These are phyloP conservation scores for Immersiporthe knoxdaviesiana DNA, from an alignment of 2,329 filamentous ascomycete genomes.

Conservation along the genomic window DNA sequence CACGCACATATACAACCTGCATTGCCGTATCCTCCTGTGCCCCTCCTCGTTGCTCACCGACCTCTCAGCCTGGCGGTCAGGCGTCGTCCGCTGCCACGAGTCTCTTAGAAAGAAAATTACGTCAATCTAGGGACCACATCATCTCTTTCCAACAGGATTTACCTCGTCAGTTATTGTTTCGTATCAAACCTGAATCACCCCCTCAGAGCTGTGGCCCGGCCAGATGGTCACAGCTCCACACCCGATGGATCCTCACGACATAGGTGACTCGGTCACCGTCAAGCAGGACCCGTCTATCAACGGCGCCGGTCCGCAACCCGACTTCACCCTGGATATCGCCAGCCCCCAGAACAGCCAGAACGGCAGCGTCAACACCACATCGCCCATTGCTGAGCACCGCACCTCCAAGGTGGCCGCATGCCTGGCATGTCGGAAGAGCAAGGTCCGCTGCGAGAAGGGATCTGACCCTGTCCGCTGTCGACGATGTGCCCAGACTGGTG, in stretches of 20 bases:
- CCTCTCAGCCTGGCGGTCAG: background rate
- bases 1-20: too few species aligned
- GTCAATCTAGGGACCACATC: background rate
- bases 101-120: too few species aligned
- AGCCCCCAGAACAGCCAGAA: conserved; percentile 24
- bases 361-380: conserved; percentile 18
- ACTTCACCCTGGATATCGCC: conserved; percentile 15
- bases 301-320: conserved; percentile 1
- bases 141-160: background rate
- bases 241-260: conserved; percentile 23
- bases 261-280: conserved; percentile 26
- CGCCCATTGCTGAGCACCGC: conserved; percentile 25
- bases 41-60: background rate
- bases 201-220: background rate
- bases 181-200: too few species aligned
- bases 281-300: conserved; percentile 20
- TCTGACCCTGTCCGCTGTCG: conserved; percentile 58
- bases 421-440: conserved; percentile 67
- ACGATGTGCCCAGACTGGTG: conserved; percentile 60
- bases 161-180: background rate
- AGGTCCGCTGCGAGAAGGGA: conserved; percentile 67
- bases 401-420: conserved; percentile 55
- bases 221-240: conserved; percentile 1
- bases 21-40: background rate
- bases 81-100: background rate